These are phyloP conservation scores for Lyophyllum decastes DNA, from an alignment of 768 basidiomycete genomes.

Conservation along the genomic window DNA sequence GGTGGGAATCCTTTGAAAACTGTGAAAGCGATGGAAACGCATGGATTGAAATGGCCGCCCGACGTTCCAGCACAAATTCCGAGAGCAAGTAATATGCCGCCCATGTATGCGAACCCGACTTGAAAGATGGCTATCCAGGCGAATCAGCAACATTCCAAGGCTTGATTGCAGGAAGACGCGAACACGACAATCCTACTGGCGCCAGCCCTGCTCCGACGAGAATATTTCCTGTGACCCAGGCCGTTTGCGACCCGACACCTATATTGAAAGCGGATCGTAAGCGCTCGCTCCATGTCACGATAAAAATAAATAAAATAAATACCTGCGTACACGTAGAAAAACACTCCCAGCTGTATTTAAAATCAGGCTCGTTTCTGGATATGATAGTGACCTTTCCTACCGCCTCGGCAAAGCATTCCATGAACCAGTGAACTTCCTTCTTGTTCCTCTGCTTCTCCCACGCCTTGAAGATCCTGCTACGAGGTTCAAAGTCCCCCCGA, in stretches of 20 bases:
- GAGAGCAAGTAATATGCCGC: slow-evolving; percentile 63
- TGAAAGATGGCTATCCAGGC: slow-evolving; percentile 48
- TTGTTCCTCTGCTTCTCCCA: slow-evolving; percentile 55
- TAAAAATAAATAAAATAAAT: slow-evolving; percentile 4
- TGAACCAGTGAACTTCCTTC: slow-evolving; percentile 47
- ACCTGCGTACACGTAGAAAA: slow-evolving; percentile 61
- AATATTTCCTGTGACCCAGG: slow-evolving; percentile 49
- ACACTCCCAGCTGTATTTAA: slow-evolving; percentile 52
- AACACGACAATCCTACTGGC: slow-evolving; percentile 47
- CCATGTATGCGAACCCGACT: slow-evolving; percentile 57
- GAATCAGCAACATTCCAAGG: background rate
- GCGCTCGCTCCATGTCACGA: background rate
- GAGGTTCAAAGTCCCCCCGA: slow-evolving; percentile 43
- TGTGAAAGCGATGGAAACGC: slow-evolving; percentile 53
- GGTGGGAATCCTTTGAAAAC: slow-evolving; percentile 58
- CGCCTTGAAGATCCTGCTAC: slow-evolving; percentile 36
- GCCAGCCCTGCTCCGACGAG: slow-evolving; percentile 25
- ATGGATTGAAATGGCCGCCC: slow-evolving; percentile 69
- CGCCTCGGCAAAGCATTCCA: slow-evolving; percentile 63
- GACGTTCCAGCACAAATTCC: slow-evolving; percentile 52
- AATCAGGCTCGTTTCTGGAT: slow-evolving; percentile 2
- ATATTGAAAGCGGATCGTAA: background rate
- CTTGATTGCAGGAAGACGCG: slow-evolving; percentile 20
- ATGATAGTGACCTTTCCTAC: slow-evolving; percentile 31
- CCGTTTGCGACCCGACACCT: slow-evolving; percentile 59